Base-by-base conservation (phyloP, 2,329 filamentous ascomycete genomes). In the Alternaria arbusti region DNA sequence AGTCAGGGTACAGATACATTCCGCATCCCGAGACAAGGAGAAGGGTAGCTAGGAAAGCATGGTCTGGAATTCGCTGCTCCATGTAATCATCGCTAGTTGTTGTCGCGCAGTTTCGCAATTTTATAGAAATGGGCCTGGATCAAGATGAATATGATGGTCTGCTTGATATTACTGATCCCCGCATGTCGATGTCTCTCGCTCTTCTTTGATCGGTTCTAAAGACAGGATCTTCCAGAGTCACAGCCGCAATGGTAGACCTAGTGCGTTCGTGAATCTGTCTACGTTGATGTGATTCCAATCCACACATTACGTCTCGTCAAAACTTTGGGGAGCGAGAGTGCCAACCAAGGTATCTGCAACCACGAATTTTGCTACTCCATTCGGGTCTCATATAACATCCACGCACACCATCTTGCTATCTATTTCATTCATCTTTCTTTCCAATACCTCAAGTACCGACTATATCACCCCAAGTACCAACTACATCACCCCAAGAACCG, bases 1-100 rank as follows among this genome's bases (percentile, higher is more conserved):
- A 3, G 55, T 65, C 59, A 66, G 43, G 36, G 67, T 74, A 4
- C 46, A 67, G 46, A 66, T 72, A 25, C 68, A 74, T 55, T 26
- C 50, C 4, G 30, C 13, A 25, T 36, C 30, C n/a, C 30, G 17
- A 10, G 20, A n/a, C 5, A 52, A n/a, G 13, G 20, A 25, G 1
- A 15, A 12, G 10, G n/a, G 36, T 20, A 52, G 49, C 5, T 52
- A 15, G 36, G n/a, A 12, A 6, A 40, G 30, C 22, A 12, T 20
- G 20, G 28, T 6, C 30, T 36, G 7, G 11, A 12, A 7, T 36
- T 51, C 17, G 22, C 6, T 36, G 15, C 12, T 36, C 22, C 36
- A 11, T 40, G 8, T 9, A 40, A 40, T 40, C 36, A 40, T 40
- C 9, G 36, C 36, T 40, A 40, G n/a, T 10, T 17, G 36, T 40